phyloP scores from a whole-genome alignment of 23 red algal genomes.

The Cyanidioschyzon merolae region DNA sequence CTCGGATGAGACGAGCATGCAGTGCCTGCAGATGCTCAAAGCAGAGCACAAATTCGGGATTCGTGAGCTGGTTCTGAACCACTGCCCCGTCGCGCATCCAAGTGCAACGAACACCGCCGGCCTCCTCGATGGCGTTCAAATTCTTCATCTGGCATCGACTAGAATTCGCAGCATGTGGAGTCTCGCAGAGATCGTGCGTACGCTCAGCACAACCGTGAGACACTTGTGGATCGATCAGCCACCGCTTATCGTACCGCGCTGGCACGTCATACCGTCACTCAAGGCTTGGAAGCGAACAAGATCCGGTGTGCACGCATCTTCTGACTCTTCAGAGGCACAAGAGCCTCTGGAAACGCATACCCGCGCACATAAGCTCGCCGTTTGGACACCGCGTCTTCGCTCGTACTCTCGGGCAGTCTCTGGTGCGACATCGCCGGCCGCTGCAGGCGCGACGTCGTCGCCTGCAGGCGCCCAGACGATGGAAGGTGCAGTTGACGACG shows the following conservation, averaged over 20 bases:
- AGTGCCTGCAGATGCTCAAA: neutral
- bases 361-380: no score
- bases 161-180: slow-evolving; percentile 1
- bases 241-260: neutral
- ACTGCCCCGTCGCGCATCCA: neutral
- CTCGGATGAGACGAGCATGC: neutral
- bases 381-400: no score
- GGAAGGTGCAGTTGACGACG: no score
- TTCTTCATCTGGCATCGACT: slow-evolving; percentile 5
- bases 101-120: neutral
- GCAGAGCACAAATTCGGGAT: neutral
- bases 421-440: no score
- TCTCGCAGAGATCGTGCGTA: neutral
- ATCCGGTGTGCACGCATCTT: neutral
- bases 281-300: neutral
- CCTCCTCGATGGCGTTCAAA: neutral
- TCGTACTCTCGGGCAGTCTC: no score
- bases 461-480: no score
- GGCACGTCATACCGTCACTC: neutral
- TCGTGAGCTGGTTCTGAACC: neutral
- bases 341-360: no score
- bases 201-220: neutral
- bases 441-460: no score
- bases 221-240: neutral
- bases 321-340: no score